Conservation (phyloP, 768 basidiomycete species). For the Lactarius sanguifluus region DNA sequence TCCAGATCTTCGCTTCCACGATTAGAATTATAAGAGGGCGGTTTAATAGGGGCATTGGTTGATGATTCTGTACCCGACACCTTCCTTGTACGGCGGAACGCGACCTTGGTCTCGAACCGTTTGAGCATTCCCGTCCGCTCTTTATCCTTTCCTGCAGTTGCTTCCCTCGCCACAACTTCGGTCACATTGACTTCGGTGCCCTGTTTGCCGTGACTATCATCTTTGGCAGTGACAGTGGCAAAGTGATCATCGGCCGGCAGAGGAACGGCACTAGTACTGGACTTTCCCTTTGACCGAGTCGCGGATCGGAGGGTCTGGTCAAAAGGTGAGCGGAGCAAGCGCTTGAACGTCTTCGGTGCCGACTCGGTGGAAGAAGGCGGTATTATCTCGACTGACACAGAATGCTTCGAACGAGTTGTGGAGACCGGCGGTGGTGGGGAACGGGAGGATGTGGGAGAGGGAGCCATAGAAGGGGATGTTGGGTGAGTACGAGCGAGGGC, state of each 20-base stretch:
- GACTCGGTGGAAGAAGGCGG: conserved; percentile 29
- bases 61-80: conserved; percentile 41
- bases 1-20: not conserved
- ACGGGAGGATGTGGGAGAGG: conserved; percentile 38
- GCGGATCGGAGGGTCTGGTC: conserved; percentile 67
- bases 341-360: conserved; percentile 57
- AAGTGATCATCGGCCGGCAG: conserved; percentile 40
- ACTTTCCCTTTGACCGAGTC: conserved; percentile 53
- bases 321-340: conserved; percentile 59
- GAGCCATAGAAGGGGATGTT: not conserved
- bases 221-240: conserved; percentile 41
- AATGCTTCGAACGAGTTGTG: conserved; percentile 7
- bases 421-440: conserved; percentile 36
- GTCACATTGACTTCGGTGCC: conserved; percentile 10
- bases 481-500: not conserved
- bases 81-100: conserved; percentile 38
- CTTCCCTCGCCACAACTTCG: conserved; percentile 14
- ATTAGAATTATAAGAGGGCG: conserved; percentile 29
- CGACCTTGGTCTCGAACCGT: conserved; percentile 40
- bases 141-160: conserved; percentile 28
- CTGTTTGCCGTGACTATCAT: conserved; percentile 11
- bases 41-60: conserved; percentile 41
- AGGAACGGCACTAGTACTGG: conserved; percentile 33
- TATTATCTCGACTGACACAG: not conserved
- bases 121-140: conserved; percentile 44